These are phyloP conservation scores for Pterula multifida DNA, from an alignment of 1,284 basidiomycete genomes.

Conservation along the genomic window DNA sequence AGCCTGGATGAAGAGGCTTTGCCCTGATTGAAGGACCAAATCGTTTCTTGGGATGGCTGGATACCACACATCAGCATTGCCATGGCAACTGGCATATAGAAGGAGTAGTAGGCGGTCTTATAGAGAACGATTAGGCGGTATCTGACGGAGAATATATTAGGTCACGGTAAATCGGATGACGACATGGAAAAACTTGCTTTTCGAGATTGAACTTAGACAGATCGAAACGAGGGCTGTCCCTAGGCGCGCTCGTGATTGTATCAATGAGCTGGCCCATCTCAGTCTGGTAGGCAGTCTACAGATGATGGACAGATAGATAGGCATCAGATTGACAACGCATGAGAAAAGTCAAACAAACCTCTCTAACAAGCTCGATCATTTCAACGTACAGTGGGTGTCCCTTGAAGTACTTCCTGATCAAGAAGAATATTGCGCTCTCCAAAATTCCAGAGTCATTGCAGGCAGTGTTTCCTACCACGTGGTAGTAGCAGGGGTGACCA, in stretches of 20 bases:
- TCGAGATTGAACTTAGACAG: slow-evolving; percentile 79
- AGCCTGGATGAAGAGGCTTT: slow-evolving; percentile 24
- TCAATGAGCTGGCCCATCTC: slow-evolving; percentile 96
- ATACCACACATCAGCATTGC: slow-evolving; percentile 80
- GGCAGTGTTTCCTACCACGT: slow-evolving; percentile 76
- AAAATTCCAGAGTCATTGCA: slow-evolving; percentile 98
- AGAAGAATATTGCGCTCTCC: slow-evolving; percentile 85
- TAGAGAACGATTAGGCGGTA: slow-evolving; percentile 93
- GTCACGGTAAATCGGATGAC: neutral
- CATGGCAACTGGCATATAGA: slow-evolving; percentile 96
- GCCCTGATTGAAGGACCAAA: neutral
- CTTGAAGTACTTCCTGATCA: slow-evolving; percentile 86
- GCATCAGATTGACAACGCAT: too few species aligned
- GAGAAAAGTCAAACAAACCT: neutral
- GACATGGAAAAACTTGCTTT: slow-evolving; percentile 39
- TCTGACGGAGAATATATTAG: slow-evolving; percentile 25
- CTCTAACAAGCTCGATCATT: slow-evolving; percentile 39
- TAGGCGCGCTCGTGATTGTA: slow-evolving; percentile 81
- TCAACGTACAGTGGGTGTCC: slow-evolving; percentile 79
- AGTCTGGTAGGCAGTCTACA: slow-evolving; percentile 88
- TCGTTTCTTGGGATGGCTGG: slow-evolving; percentile 31
- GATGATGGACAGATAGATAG: too few species aligned
- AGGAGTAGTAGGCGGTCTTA: slow-evolving; percentile 98
- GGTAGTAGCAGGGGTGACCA: slow-evolving; percentile 97
- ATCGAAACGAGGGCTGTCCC: slow-evolving; percentile 66